Evolutionary conservation across 306 rosid genomes (phyloP).

Genomic region (Corylus americana): DNA sequence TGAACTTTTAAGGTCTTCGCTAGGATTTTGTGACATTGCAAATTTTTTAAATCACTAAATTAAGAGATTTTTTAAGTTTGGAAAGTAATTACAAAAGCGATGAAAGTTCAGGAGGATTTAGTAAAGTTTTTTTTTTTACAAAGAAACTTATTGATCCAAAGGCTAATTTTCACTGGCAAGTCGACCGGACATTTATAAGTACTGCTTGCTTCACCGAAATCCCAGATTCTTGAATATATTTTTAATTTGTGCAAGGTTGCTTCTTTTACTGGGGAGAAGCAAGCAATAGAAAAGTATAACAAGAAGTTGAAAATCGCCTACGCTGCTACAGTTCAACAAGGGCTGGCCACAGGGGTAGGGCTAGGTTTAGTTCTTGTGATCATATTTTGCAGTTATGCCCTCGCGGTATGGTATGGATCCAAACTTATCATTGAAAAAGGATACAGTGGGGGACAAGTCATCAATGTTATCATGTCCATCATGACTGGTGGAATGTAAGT

Average conservation of each 20-base stretch:
- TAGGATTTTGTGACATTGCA: too few relatives aligned
- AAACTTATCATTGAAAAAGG: slow-evolving; percentile 63
- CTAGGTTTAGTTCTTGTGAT: slow-evolving; percentile 44
- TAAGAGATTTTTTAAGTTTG: too few relatives aligned
- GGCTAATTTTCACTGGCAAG: too few relatives aligned
- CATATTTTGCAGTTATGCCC: slow-evolving; percentile 71
- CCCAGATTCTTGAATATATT: slow-evolving; percentile 4
- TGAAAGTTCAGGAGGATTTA: too few relatives aligned
- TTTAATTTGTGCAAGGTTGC: slow-evolving; percentile 58
- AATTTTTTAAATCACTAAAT: too few relatives aligned
- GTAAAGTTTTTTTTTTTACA: too few relatives aligned
- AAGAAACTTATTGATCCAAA: too few relatives aligned
- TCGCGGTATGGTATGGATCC: slow-evolving; percentile 89
- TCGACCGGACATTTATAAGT: background rate
- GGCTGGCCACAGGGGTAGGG: slow-evolving; percentile 67
- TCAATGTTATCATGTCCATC: slow-evolving; percentile 61
- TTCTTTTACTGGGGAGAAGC: slow-evolving; percentile 82
- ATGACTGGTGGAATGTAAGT: slow-evolving; percentile 93
- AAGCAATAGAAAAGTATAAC: slow-evolving; percentile 66
- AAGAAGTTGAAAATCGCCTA: slow-evolving; percentile 61
- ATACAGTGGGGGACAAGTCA: slow-evolving; percentile 70
- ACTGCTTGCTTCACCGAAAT: background rate
- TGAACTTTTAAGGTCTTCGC: too few relatives aligned
- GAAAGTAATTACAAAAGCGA: too few relatives aligned
- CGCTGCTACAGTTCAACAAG: slow-evolving; percentile 55